These are phyloP conservation scores for Fagus sylvatica DNA, from an alignment of 306 rosid genomes.

Conservation along the genomic window DNA sequence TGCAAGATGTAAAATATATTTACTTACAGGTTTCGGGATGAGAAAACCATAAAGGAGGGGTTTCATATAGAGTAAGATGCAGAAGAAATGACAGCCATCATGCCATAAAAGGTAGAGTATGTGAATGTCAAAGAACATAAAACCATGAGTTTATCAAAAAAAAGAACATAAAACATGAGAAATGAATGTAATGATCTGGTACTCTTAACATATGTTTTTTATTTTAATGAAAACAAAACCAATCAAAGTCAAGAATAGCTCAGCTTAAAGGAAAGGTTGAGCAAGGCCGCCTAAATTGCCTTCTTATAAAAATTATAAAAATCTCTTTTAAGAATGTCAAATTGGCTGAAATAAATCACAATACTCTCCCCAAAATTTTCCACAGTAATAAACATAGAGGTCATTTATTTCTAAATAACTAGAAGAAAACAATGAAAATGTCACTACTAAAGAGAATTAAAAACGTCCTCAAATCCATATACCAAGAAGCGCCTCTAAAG, in stretches of 20 bases:
- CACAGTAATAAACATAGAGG: background rate
- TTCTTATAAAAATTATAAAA: no score
- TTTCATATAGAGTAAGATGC: constrained; percentile 98
- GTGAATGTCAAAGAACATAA: constrained; percentile 94
- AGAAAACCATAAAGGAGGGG: constrained; percentile 94
- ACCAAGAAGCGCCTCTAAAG: background rate
- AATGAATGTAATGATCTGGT: background rate
- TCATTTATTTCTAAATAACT: background rate
- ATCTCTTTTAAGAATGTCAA: no score
- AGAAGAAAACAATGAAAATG: background rate
- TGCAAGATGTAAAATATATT: constrained; percentile 2
- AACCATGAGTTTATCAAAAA: no score
- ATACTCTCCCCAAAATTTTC: no score
- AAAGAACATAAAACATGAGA: constrained; percentile 33
- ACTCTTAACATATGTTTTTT: background rate
- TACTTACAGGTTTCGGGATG: constrained; percentile 80
- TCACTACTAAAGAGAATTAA: background rate
- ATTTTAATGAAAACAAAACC: no score
- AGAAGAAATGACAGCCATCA: constrained; percentile 91
- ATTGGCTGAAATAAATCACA: no score
- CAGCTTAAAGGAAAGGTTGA: no score
- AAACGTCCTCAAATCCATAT: background rate
- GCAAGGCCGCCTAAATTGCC: no score
- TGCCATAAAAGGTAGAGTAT: constrained; percentile 91
- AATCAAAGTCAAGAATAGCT: no score